Base-by-base conservation (phyloP, 768 basidiomycete species). In the Lactarius deliciosus region DNA sequence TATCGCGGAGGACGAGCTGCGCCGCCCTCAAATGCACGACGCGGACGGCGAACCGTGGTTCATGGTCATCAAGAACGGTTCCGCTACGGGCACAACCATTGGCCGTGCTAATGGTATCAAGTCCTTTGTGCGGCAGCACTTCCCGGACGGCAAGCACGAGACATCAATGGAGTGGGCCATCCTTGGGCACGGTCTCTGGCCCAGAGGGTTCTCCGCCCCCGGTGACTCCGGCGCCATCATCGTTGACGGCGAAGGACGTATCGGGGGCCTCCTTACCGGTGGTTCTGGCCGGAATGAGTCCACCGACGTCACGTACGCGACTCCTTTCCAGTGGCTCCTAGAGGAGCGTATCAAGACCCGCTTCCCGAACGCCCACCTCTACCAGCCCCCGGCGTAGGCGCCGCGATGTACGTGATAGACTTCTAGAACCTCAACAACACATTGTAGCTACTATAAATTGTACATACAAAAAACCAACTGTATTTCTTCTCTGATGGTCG, bases 201-300 rank as follows among this genome's bases (percentile, higher is more conserved):
- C 43, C 25, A 66, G 64, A 11, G 36, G 36, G 2, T 74, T 74
- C 61, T 74, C 73, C 38, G 32, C 62, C 20, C 34, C 54, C 5
- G 73, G 72, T 2, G 73, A 74, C 45, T 74, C 73, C 16, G 73
- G 73, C 2, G 64, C 72, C 30, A 41, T 74, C 32, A 64, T 74
- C 60, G 65, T 30, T 60, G 70, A 72, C 54, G 34, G 34, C 34
- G 1, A 9, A 34, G 58, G 25, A 40, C 61, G 68, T 30, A 64
- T 69, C 56, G 68, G 66, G 38, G 72, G 72, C 50, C 20, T 73
- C 20, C 57, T 73, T 40, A 73, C 43, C 15, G 70, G 70, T 59
- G 62, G 70, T 54, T 22, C 57, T 11, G 70, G 65, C 22, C 1
- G 1, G 28, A 6, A 13, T 0, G 41, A 67, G 0, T 16, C 9